Evolutionary conservation across 1,284 basidiomycete genomes (phyloP).

Genomic region (Clitocybe nebularis): DNA sequence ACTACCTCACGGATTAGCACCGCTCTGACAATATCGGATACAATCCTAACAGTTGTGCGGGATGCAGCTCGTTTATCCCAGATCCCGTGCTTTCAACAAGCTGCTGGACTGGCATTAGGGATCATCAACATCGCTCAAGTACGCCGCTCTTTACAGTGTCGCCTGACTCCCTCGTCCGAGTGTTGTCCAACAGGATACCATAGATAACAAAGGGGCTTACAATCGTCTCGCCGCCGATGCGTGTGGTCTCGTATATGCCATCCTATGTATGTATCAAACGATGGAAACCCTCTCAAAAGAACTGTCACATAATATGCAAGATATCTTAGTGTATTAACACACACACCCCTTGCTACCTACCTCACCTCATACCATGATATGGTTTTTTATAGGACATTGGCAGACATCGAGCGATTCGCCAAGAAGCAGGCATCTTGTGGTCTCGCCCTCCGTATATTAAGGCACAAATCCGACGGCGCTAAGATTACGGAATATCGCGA

Average conservation of each 20-base stretch:
- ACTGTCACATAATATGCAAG: constrained; percentile 3
- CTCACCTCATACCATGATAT: not conserved
- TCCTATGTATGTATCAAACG: constrained; percentile 8
- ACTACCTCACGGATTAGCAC: too few relatives aligned
- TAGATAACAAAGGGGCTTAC: constrained; percentile 18
- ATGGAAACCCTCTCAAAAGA: not conserved
- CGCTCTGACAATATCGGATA: constrained; percentile 7
- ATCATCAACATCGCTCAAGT: constrained; percentile 12
- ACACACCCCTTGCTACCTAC: too few relatives aligned
- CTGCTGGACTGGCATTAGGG: constrained; percentile 9
- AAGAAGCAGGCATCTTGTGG: constrained; percentile 1
- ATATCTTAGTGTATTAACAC: not conserved
- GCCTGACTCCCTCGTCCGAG: not conserved
- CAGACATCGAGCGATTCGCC: constrained; percentile 7
- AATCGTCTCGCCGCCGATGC: constrained; percentile 15
- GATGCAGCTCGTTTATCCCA: constrained; percentile 6
- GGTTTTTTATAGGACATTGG: not conserved
- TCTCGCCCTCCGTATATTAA: constrained; percentile 3
- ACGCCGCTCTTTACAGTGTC: not conserved
- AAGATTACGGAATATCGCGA: constrained; percentile 10
- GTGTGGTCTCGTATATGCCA: constrained; percentile 17
- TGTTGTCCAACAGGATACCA: constrained; percentile 9
- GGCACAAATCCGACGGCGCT: constrained; percentile 9
- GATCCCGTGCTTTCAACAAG: constrained; percentile 11
- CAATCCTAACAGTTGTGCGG: constrained; percentile 8